Percentiles rank a stretch among this genome's conserved stretches.
Evolutionary conservation across 2,329 filamentous ascomycete species (phyloP).

Genomic region (Cryphonectria radicalis): DNA sequence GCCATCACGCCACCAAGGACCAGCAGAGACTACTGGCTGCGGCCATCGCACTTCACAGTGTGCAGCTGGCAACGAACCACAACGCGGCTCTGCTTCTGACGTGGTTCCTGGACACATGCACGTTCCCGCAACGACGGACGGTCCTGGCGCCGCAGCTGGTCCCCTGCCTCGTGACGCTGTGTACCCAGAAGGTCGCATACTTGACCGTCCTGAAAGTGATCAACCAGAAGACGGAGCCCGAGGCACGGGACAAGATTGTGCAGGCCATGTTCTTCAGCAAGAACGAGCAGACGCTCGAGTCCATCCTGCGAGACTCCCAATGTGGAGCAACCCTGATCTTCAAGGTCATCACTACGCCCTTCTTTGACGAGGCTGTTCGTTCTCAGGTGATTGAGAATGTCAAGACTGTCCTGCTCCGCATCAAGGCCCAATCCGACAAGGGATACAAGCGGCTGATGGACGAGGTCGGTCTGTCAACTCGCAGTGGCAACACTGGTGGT

Average conservation of each 20-base stretch:
- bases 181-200: slow-evolving; percentile 98
- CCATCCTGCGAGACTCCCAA: slow-evolving; percentile 86
- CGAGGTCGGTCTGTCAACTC: slow-evolving; percentile 86
- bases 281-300: slow-evolving; percentile 84
- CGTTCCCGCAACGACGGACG: slow-evolving; percentile 86
- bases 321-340: slow-evolving; percentile 97
- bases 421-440: slow-evolving; percentile 92
- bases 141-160: slow-evolving; percentile 91
- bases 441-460: slow-evolving; percentile 99
- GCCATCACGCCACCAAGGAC: slow-evolving; percentile 91
- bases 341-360: slow-evolving; percentile 96
- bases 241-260: slow-evolving; percentile 87
- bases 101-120: slow-evolving; percentile 98
- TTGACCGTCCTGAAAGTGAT: slow-evolving; percentile 97
- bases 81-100: slow-evolving; percentile 93
- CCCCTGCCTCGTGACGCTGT: slow-evolving; percentile 90
- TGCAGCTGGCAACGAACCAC: slow-evolving; percentile 92
- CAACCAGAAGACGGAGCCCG: slow-evolving; percentile 93
- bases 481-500: slow-evolving; percentile 49
- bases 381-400: slow-evolving; percentile 90
- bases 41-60: slow-evolving; percentile 93
- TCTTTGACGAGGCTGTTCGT: slow-evolving; percentile 92
- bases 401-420: slow-evolving; percentile 81
- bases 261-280: slow-evolving; percentile 91
- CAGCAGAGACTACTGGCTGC: slow-evolving; percentile 95